Evolutionary conservation across 108 stramenopile genomes (phyloP).

Genomic region (Conticribra guillardii): DNA sequence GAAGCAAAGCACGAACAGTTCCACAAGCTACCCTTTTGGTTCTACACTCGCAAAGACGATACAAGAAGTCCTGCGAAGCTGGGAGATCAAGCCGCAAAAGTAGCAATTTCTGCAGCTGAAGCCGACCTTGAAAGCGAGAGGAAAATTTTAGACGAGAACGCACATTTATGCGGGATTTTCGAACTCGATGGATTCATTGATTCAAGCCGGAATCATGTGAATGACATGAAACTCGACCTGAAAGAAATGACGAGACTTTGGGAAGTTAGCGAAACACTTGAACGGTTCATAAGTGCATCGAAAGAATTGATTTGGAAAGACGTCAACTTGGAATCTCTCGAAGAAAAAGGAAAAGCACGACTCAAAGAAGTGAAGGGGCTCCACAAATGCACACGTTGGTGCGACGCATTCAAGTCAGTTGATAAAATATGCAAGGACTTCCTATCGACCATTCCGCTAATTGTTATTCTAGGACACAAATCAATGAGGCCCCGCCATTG

Average conservation of each 20-base stretch:
- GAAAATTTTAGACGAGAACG: constrained; percentile 49
- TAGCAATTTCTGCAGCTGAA: constrained; percentile 47
- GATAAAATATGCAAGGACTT: constrained; percentile 81
- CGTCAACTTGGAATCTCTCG: constrained; percentile 62
- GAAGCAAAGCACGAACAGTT: constrained; percentile 51
- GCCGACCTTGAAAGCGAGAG: constrained; percentile 46
- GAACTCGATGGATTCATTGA: constrained; percentile 66
- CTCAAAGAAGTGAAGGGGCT: constrained; percentile 62
- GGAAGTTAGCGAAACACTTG: constrained; percentile 56
- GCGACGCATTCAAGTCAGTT: constrained; percentile 54
- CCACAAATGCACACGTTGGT: constrained; percentile 63
- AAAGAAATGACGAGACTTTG: constrained; percentile 63
- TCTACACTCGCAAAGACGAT: neutral
- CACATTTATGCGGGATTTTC: constrained; percentile 69
- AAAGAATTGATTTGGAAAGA: constrained; percentile 69
- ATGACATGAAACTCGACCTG: constrained; percentile 41
- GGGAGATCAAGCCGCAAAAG: constrained; percentile 22
- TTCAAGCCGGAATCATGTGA: constrained; percentile 37
- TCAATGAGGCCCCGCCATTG: constrained; percentile 86
- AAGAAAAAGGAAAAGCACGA: constrained; percentile 71
- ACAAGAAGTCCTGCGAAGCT: neutral
- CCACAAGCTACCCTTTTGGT: constrained; percentile 59
- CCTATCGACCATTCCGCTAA: constrained; percentile 75
- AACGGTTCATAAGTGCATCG: constrained; percentile 53
- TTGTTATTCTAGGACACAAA: constrained; percentile 59